A percentile compares a stretch with the other conserved stretches of the same genome.
Evolutionary conservation across 2,329 filamentous ascomycete genomes (phyloP).

Genomic region (Knufia petricola): DNA sequence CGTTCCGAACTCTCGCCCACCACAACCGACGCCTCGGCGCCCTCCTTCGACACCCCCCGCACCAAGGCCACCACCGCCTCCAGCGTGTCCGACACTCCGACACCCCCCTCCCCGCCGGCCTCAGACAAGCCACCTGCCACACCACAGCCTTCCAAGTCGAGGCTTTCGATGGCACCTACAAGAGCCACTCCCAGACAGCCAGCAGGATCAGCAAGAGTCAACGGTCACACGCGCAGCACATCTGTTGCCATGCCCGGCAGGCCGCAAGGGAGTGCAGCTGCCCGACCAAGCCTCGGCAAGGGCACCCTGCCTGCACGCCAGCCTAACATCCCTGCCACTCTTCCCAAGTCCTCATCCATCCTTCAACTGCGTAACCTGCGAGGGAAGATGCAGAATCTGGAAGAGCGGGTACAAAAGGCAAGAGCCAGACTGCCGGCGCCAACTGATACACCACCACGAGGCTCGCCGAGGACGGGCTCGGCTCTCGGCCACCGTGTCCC

Average conservation of each 20-base stretch:
- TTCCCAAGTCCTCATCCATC: constrained; percentile 61
- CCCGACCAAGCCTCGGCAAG: constrained; percentile 29
- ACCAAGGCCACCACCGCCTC: constrained; percentile 55
- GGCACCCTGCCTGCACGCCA: constrained; percentile 17
- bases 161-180: constrained; percentile 29
- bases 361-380: constrained; percentile 89
- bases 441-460: constrained; percentile 63
- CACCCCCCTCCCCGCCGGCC: constrained; percentile 86
- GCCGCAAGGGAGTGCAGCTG: constrained; percentile 36
- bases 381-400: constrained; percentile 92
- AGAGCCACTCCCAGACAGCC: constrained; percentile 46
- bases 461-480: constrained; percentile 59
- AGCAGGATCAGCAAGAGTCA: constrained; percentile 35
- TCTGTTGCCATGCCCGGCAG: constrained; percentile 47
- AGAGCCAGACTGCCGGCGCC: constrained; percentile 86
- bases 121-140: constrained; percentile 66
- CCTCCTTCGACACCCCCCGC: constrained; percentile 79
- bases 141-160: constrained; percentile 38
- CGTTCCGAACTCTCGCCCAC: constrained; percentile 66
- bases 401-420: constrained; percentile 83
- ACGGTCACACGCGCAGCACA: constrained; percentile 44
- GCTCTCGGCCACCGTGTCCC: constrained; percentile 41
- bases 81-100: constrained; percentile 57
- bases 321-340: constrained; percentile 22
- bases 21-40: constrained; percentile 74